Percentiles rank a stretch among this genome's conserved stretches.
These are phyloP conservation scores for Ophiocordyceps sinensis DNA, from an alignment of 2,329 filamentous ascomycete genomes.

Conservation along the genomic window DNA sequence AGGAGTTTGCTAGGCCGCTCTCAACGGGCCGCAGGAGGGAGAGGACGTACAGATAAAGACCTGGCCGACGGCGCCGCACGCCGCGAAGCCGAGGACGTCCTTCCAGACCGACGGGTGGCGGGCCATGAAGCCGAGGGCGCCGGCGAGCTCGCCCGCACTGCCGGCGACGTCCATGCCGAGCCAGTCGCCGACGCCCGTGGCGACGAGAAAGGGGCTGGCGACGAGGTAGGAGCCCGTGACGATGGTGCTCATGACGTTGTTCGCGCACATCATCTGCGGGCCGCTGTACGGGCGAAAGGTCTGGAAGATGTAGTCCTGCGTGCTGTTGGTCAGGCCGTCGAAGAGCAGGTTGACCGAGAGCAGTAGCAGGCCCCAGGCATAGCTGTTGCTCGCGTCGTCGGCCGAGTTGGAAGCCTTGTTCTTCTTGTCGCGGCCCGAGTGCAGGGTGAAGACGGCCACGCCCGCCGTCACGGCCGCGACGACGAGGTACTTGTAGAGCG, in stretches of 20 bases:
- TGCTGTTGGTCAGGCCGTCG: slow-evolving; percentile 90
- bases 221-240: slow-evolving; percentile 67
- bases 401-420: slow-evolving; percentile 22
- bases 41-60: slow-evolving; percentile 69
- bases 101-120: slow-evolving; percentile 69
- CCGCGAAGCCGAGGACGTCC: slow-evolving; percentile 80
- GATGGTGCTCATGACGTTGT: slow-evolving; percentile 74
- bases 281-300: slow-evolving; percentile 70
- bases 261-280: slow-evolving; percentile 98
- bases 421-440: slow-evolving; percentile 46
- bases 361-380: slow-evolving; percentile 67
- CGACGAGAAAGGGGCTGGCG: slow-evolving; percentile 64
- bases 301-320: slow-evolving; percentile 86
- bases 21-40: neutral
- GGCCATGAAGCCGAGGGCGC: slow-evolving; percentile 69
- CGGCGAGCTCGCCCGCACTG: slow-evolving; percentile 59
- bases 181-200: slow-evolving; percentile 48
- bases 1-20: neutral
- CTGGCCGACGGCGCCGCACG: slow-evolving; percentile 84
- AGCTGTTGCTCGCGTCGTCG: slow-evolving; percentile 28
- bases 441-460: slow-evolving; percentile 88
- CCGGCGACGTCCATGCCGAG: slow-evolving; percentile 51
- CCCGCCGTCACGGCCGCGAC: slow-evolving; percentile 82
- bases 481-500: slow-evolving; percentile 91
- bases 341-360: slow-evolving; percentile 84